Evolutionary conservation across 305 asterid species (phyloP).

Genomic region (Fraxinus greggii): DNA sequence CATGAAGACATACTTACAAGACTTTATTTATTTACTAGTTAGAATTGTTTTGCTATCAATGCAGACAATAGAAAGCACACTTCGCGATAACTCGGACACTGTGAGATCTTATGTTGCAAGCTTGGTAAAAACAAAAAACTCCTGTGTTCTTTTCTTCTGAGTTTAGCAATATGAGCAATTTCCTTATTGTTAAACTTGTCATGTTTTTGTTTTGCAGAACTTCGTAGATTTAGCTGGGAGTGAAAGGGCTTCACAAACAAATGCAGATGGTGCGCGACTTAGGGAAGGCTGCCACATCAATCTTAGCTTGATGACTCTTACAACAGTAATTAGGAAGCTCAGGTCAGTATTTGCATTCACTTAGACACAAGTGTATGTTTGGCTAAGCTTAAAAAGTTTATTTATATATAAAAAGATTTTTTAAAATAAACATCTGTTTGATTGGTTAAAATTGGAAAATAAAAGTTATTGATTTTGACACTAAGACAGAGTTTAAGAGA

Average conservation of each 20-base stretch:
- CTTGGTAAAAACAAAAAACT: conserved; percentile 57
- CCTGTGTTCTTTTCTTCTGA: neutral
- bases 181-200: neutral
- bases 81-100: conserved; percentile 84
- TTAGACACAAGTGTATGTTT: neutral
- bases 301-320: conserved; percentile 96
- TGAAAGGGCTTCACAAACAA: conserved; percentile 91
- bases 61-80: conserved; percentile 94
- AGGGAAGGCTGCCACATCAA: conserved; percentile 98
- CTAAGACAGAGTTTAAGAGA: neutral
- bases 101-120: conserved; percentile 94
- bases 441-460: neutral
- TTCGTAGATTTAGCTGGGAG: conserved; percentile 98
- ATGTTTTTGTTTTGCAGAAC: conserved; percentile 53
- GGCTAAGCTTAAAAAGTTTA: neutral
- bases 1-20: conserved; percentile 1
- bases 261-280: conserved; percentile 90
- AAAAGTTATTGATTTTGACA: neutral
- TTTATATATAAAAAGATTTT: neutral
- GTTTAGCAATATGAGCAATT: neutral
- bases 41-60: conserved; percentile 30
- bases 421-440: neutral
- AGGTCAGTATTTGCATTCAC: conserved; percentile 45
- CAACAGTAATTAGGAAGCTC: conserved; percentile 91
- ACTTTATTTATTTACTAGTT: conserved; percentile 15